Percentiles rank a stretch among this genome's conserved stretches.
Conservation (phyloP, 805 yeast genomes). For the Starmerella khaoyaiensis region DNA sequence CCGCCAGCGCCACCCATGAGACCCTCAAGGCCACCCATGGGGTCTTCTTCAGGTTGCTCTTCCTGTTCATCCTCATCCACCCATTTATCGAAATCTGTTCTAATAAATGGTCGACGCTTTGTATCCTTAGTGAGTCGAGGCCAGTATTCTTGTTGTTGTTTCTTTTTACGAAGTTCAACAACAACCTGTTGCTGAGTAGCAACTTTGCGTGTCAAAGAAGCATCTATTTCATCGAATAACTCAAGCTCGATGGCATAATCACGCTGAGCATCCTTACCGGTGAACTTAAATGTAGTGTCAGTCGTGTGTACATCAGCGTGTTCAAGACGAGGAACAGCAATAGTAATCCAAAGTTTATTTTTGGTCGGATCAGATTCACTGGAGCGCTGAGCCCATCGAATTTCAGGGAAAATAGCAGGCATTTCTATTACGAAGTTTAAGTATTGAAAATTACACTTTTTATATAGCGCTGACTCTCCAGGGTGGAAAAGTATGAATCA, state of each 20-base stretch:
- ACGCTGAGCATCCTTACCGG: slow-evolving; percentile 34
- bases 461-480: too few relatives aligned
- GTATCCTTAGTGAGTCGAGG: slow-evolving; percentile 88
- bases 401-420: slow-evolving; percentile 32
- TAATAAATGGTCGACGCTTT: slow-evolving; percentile 61
- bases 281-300: slow-evolving; percentile 40
- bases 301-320: slow-evolving; percentile 52
- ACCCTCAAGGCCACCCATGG: slow-evolving; percentile 29
- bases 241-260: slow-evolving; percentile 55
- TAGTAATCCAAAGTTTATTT: slow-evolving; percentile 63
- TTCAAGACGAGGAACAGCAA: slow-evolving; percentile 57
- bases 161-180: slow-evolving; percentile 59
- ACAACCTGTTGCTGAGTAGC: slow-evolving; percentile 51
- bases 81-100: slow-evolving; percentile 96
- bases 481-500: too few relatives aligned
- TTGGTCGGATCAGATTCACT: slow-evolving; percentile 55
- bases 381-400: slow-evolving; percentile 96
- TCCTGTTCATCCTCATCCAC: slow-evolving; percentile 97
- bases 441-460: too few relatives aligned
- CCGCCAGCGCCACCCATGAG: slow-evolving; percentile 31
- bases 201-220: slow-evolving; percentile 45
- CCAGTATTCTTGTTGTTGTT: slow-evolving; percentile 69
- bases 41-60: slow-evolving; percentile 40
- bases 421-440: too few relatives aligned
- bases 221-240: slow-evolving; percentile 62